Conservation (phyloP, 306 rosid species). For the Corylus americana region DNA sequence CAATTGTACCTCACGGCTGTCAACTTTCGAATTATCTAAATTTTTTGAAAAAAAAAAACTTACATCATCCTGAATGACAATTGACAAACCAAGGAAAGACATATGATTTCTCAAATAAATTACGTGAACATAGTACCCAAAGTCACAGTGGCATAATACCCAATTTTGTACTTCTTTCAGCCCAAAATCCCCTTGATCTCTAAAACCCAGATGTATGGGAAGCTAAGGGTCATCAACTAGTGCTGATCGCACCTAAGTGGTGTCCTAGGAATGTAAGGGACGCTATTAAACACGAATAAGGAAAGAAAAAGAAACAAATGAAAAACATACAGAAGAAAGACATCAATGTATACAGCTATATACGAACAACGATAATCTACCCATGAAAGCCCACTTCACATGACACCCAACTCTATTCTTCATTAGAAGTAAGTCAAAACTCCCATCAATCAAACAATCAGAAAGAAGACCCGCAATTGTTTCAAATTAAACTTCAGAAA, state of each 20-base stretch:
- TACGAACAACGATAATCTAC: not conserved
- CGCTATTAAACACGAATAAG: not conserved
- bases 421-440: not conserved
- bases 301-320: not conserved
- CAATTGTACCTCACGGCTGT: not conserved
- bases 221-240: not conserved
- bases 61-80: not conserved
- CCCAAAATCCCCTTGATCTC: not conserved
- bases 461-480: not conserved
- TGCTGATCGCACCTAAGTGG: not conserved
- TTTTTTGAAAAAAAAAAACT: not conserved
- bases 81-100: not conserved
- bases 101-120: not conserved
- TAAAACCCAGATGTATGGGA: not conserved
- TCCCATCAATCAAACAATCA: not conserved
- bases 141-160: not conserved
- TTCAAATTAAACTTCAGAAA: not conserved
- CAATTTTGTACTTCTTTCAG: not conserved
- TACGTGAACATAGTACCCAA: not conserved
- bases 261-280: not conserved
- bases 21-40: not conserved
- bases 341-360: not conserved
- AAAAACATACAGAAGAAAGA: not conserved
- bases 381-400: slow-evolving; percentile 1
- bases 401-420: not conserved